Conservation (phyloP, 176 grass and related monocot species). For the Rhipidocladum racemiflorum region DNA sequence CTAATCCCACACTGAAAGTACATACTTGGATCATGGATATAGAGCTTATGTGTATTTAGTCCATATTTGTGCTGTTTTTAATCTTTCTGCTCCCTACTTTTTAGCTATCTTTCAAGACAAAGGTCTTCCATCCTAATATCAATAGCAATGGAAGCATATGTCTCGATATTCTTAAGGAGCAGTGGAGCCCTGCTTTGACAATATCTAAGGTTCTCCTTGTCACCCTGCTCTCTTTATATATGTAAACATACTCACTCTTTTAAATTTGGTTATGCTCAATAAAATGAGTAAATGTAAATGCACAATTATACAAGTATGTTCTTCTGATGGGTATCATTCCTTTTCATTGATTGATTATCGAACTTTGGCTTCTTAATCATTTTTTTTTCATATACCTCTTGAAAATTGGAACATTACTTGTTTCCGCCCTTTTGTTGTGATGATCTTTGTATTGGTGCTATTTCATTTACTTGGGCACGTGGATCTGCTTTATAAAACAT, state of each 20-base stretch:
- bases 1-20: too few relatives aligned
- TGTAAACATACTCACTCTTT: too few relatives aligned
- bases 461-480: too few relatives aligned
- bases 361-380: not conserved
- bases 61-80: not conserved
- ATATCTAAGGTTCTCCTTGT: slow-evolving; percentile 49
- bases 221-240: too few relatives aligned
- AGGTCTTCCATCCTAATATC: slow-evolving; percentile 66
- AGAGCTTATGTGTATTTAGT: not conserved
- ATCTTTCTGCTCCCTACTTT: not conserved
- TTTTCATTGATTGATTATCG: not conserved
- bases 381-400: not conserved
- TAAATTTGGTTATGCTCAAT: too few relatives aligned
- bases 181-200: slow-evolving; percentile 64
- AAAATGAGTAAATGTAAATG: too few relatives aligned
- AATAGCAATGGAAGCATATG: slow-evolving; percentile 71
- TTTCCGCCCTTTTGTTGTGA: too few relatives aligned
- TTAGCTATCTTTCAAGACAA: slow-evolving; percentile 64
- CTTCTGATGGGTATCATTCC: not conserved
- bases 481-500: too few relatives aligned
- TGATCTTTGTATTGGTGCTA: too few relatives aligned
- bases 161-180: slow-evolving; percentile 62
- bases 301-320: not conserved
- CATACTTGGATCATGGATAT: too few relatives aligned
- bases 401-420: not conserved